Conservation (phyloP, 805 yeast species). For the Kregervanrija pseudodelftensis region DNA sequence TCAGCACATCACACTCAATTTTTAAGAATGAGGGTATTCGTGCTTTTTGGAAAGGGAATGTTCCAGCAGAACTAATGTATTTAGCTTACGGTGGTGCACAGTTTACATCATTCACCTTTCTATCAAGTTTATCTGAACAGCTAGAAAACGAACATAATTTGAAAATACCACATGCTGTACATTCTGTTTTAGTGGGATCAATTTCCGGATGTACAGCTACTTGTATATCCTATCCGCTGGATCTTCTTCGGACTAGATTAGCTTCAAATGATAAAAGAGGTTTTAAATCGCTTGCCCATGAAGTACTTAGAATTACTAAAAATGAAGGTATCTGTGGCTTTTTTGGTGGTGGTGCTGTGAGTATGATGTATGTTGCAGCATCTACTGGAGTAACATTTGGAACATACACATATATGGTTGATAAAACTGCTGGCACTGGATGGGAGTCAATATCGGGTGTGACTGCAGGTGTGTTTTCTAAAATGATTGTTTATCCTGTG, state of each 20-base stretch:
- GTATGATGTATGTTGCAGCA: slow-evolving; percentile 57
- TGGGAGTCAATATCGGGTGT: slow-evolving; percentile 60
- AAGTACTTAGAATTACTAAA: slow-evolving; percentile 29
- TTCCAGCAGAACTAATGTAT: slow-evolving; percentile 86
- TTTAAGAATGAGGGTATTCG: slow-evolving; percentile 46
- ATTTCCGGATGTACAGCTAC: slow-evolving; percentile 75
- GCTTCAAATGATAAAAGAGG: slow-evolving; percentile 50
- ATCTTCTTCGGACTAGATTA: slow-evolving; percentile 77
- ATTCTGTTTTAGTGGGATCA: slow-evolving; percentile 59
- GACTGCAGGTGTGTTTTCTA: slow-evolving; percentile 69
- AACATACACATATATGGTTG: slow-evolving; percentile 41
- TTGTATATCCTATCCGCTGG: slow-evolving; percentile 76
- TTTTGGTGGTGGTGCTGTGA: slow-evolving; percentile 42
- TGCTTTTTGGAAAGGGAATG: slow-evolving; percentile 94
- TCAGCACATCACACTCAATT: slow-evolving; percentile 35
- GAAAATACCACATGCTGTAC: slow-evolving; percentile 30
- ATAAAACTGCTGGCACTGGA: slow-evolving; percentile 25
- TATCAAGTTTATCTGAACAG: slow-evolving; percentile 22
- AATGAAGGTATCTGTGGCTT: slow-evolving; percentile 38
- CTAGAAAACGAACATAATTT: slow-evolving; percentile 19
- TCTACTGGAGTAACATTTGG: slow-evolving; percentile 73
- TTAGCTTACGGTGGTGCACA: slow-evolving; percentile 80
- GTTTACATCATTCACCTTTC: slow-evolving; percentile 60
- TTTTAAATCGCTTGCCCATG: slow-evolving; percentile 28
- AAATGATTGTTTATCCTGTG: slow-evolving; percentile 72